phyloP scores from a whole-genome alignment of 2,329 filamentous ascomycete species.

The Lachnellula subtilissima region DNA sequence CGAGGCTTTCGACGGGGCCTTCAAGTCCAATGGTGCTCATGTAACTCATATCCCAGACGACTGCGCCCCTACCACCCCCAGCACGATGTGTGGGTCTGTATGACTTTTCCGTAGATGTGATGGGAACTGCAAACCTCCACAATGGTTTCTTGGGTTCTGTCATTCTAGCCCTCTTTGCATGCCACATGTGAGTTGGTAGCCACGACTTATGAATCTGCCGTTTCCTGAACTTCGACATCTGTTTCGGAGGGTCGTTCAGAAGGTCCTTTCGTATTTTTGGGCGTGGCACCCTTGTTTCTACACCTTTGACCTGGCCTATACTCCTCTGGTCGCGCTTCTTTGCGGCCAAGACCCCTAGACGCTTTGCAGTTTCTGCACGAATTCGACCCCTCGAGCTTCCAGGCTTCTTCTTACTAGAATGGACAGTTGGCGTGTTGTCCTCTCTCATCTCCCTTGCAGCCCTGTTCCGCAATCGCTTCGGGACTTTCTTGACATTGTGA shows the following conservation, averaged over 20 bases:
- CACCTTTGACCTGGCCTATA: slow-evolving; percentile 25
- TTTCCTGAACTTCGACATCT: slow-evolving; percentile 70
- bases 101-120: slow-evolving; percentile 83
- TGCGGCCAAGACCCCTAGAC: slow-evolving; percentile 58
- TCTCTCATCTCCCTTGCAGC: slow-evolving; percentile 74
- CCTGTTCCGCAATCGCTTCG: slow-evolving; percentile 65
- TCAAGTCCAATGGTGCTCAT: slow-evolving; percentile 79
- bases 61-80: slow-evolving; percentile 66
- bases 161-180: slow-evolving; percentile 89
- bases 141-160: slow-evolving; percentile 69
- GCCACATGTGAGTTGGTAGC: slow-evolving; percentile 92
- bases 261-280: slow-evolving; percentile 68
- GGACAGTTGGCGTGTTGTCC: slow-evolving; percentile 84
- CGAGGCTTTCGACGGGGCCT: slow-evolving; percentile 59
- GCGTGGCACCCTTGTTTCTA: slow-evolving; percentile 41
- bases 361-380: slow-evolving; percentile 71
- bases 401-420: slow-evolving; percentile 57
- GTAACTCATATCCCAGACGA: slow-evolving; percentile 94
- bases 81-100: slow-evolving; percentile 85
- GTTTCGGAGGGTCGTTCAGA: slow-evolving; percentile 59
- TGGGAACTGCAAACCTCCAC: slow-evolving; percentile 86
- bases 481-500: slow-evolving; percentile 89
- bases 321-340: slow-evolving; percentile 45
- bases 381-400: slow-evolving; percentile 53
- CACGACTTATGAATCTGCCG: slow-evolving; percentile 86